A percentile compares a stretch with the other conserved stretches of the same genome.
Evolutionary conservation across 768 basidiomycete genomes (phyloP).

Genomic region (Hypsizygus marmoreus): DNA sequence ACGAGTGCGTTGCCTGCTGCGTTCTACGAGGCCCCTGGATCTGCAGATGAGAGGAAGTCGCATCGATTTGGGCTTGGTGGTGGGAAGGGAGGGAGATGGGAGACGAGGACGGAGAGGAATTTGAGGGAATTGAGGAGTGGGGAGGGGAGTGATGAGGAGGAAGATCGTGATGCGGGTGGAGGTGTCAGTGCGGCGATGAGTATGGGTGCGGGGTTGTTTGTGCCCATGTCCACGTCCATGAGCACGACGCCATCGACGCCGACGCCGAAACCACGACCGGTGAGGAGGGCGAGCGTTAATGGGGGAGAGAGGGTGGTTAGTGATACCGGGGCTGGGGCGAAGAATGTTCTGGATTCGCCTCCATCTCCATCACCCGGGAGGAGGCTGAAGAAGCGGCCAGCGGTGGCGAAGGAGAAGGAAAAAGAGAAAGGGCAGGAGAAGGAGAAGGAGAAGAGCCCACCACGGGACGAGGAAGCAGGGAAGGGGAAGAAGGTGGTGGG

Average conservation of each 20-base stretch:
- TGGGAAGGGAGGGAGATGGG: no score
- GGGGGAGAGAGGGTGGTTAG: slow-evolving; percentile 21
- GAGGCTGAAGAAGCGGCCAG: slow-evolving; percentile 6
- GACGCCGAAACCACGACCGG: no score
- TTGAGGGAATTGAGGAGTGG: no score
- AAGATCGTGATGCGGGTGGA: no score
- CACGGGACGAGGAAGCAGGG: slow-evolving; percentile 1
- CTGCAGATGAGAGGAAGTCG: no score
- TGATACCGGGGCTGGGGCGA: slow-evolving; percentile 15
- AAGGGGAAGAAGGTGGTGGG: slow-evolving; percentile 11
- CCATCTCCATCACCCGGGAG: neutral
- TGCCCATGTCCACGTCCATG: neutral
- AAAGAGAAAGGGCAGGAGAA: neutral
- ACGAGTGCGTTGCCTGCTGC: no score
- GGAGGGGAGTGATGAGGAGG: no score
- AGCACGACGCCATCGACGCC: neutral
- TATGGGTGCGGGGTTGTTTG: neutral
- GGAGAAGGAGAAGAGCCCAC: neutral
- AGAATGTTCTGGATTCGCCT: neutral
- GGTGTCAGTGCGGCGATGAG: no score
- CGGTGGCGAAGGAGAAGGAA: neutral
- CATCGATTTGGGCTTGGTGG: no score
- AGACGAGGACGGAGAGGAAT: no score
- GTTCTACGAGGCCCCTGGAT: no score
- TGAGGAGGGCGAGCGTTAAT: slow-evolving; percentile 11